Percentiles rank a stretch among this genome's conserved stretches.
These are phyloP conservation scores for Tuber borchii DNA, from an alignment of 495 filamentous ascomycete species.

Conservation along the genomic window DNA sequence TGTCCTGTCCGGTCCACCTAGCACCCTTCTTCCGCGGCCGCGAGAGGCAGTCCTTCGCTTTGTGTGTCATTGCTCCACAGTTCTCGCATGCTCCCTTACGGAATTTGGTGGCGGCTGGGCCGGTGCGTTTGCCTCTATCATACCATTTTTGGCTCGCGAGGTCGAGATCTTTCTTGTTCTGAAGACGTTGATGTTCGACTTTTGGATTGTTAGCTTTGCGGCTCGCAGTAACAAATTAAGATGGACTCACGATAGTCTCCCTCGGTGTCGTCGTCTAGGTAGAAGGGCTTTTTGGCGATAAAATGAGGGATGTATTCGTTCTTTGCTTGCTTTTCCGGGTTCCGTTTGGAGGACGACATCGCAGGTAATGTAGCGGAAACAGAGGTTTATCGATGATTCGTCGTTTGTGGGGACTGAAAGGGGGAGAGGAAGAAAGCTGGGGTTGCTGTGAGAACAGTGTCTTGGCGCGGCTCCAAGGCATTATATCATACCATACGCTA, in stretches of 20 bases:
- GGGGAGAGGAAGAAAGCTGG: neutral
- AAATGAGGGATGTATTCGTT: constrained; percentile 99
- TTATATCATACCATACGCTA: neutral
- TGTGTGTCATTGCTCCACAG: constrained; percentile 94
- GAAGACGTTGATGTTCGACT: constrained; percentile 88
- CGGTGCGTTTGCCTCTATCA: constrained; percentile 71
- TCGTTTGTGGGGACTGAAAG: neutral
- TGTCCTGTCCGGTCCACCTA: constrained; percentile 86
- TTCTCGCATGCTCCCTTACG: constrained; percentile 98
- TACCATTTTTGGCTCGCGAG: constrained; percentile 70
- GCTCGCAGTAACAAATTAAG: neutral
- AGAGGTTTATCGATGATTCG: neutral
- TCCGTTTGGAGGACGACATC: constrained; percentile 42
- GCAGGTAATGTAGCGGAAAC: constrained; percentile 46
- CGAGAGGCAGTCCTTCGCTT: constrained; percentile 85
- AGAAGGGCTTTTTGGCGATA: constrained; percentile 97
- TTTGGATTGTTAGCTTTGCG: constrained; percentile 12
- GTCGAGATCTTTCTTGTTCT: constrained; percentile 57
- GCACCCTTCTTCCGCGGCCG: constrained; percentile 85
- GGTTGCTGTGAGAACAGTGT: neutral
- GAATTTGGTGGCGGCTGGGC: constrained; percentile 85
- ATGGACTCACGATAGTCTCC: constrained; percentile 61
- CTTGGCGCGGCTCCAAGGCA: neutral
- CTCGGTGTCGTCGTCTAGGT: constrained; percentile 72
- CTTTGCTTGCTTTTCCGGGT: constrained; percentile 42